phyloP scores from a whole-genome alignment of 2,329 filamentous ascomycete species.

The Neophaeococcomyces mojaviensis region DNA sequence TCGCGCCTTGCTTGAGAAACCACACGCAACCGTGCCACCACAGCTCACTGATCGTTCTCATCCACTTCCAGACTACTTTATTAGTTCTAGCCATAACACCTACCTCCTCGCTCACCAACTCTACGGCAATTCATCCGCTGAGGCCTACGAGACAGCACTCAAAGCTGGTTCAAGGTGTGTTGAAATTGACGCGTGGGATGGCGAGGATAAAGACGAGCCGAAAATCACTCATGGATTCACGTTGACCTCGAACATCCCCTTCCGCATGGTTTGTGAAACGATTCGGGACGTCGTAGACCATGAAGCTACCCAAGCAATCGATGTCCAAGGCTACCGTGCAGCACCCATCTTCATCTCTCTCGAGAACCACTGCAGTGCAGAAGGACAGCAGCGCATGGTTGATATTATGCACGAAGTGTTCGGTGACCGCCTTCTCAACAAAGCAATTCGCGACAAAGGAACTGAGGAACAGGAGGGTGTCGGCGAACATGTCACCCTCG shows the following conservation, averaged over 20 bases:
- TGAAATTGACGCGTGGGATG: conserved; percentile 23
- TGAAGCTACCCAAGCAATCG: conserved; percentile 11
- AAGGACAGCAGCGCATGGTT: conserved; percentile 19
- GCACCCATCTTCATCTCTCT: conserved; percentile 20
- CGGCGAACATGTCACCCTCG: conserved; percentile 18
- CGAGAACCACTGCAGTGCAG: conserved; percentile 19
- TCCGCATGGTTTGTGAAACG: conserved; percentile 21
- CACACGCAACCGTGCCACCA: conserved; percentile 18
- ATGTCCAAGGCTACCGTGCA: conserved; percentile 12
- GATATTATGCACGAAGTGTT: conserved; percentile 21
- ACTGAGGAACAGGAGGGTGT: conserved; percentile 17
- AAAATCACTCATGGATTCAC: conserved; percentile 24
- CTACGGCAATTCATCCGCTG: conserved; percentile 18
- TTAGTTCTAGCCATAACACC: conserved; percentile 23
- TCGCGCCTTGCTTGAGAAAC: conserved; percentile 14
- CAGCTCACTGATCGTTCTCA: conserved; percentile 18
- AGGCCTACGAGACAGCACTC: conserved; percentile 18
- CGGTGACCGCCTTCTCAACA: conserved; percentile 19
- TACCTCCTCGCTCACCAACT: conserved; percentile 21
- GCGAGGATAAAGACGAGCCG: conserved; percentile 18
- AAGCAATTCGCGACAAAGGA: conserved; percentile 18
- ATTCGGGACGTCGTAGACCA: conserved; percentile 21
- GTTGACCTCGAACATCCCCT: conserved; percentile 18
- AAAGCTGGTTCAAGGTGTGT: conserved; percentile 20
- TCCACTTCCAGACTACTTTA: conserved; percentile 22